Conservation (phyloP, 352 stramenopile species). For the Phytophthora syringae region DNA sequence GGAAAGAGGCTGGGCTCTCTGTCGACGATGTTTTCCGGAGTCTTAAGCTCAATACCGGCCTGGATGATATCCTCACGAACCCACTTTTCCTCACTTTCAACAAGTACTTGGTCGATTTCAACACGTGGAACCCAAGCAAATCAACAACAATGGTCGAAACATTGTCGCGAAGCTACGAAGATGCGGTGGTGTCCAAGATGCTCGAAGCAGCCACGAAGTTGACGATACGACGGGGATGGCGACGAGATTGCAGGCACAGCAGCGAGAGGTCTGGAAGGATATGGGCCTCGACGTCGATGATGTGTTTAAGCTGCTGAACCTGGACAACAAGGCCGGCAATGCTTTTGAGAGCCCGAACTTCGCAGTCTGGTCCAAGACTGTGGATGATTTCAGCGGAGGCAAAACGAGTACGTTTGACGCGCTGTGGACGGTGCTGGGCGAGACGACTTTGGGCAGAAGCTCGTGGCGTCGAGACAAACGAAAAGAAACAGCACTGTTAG, state of each 20-base stretch:
- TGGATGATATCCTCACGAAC: neutral
- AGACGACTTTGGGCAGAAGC: neutral
- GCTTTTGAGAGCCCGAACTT: neutral
- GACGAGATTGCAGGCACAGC: neutral
- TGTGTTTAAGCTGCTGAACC: neutral
- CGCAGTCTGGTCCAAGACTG: neutral
- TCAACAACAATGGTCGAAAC: constrained; percentile 3
- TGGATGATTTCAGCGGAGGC: constrained; percentile 3
- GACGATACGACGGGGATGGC: neutral
- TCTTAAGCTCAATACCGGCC: neutral
- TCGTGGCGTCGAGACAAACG: neutral
- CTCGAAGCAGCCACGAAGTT: neutral
- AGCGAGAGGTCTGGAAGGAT: neutral
- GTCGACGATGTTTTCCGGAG: neutral
- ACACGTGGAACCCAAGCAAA: constrained; percentile 4
- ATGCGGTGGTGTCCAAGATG: neutral
- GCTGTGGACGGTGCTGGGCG: neutral
- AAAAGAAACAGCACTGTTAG: neutral
- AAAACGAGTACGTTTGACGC: neutral
- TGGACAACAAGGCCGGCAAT: neutral
- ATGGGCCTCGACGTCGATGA: constrained; percentile 4
- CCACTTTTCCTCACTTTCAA: constrained; percentile 2
- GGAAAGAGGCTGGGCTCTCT: neutral
- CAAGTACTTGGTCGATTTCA: constrained; percentile 10
- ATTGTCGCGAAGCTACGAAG: neutral